Conservation (phyloP, 169 alveolate species). For the Eimeria acervulina region DNA sequence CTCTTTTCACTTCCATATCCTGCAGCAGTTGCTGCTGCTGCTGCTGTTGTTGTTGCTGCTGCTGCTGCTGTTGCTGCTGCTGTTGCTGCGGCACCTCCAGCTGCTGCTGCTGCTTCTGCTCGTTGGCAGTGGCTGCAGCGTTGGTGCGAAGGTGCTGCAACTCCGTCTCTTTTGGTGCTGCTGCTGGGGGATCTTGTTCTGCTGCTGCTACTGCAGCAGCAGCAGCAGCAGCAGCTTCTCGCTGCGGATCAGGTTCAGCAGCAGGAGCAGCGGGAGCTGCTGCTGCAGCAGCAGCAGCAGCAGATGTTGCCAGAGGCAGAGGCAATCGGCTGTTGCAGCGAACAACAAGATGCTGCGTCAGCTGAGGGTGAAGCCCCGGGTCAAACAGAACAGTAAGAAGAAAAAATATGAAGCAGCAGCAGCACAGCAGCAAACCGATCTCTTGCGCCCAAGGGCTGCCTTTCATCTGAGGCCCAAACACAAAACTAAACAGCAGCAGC, state of each 20-base stretch:
- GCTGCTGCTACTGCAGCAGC: neutral
- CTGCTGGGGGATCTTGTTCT: neutral
- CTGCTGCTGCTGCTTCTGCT: neutral
- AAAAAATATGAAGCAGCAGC: neutral
- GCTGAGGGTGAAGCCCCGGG: constrained; percentile 49
- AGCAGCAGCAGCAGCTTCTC: neutral
- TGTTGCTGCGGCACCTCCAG: constrained; percentile 1
- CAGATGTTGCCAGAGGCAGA: neutral
- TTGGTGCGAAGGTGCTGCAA: neutral
- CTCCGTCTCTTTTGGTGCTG: neutral
- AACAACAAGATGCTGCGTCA: neutral
- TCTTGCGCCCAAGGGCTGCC: neutral
- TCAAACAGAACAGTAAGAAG: constrained; percentile 47
- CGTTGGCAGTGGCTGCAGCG: neutral
- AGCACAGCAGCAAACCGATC: constrained; percentile 15
- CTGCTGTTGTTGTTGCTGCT: neutral
- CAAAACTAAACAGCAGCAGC: neutral
- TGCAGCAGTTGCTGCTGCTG: constrained; percentile 23
- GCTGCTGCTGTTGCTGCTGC: constrained; percentile 28
- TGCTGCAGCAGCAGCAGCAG: neutral
- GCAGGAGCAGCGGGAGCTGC: neutral
- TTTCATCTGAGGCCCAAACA: neutral
- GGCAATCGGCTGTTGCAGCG: neutral
- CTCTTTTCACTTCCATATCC: neutral
- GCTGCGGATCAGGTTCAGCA: neutral